A percentile compares a stretch with the other conserved stretches of the same genome.
These are phyloP conservation scores for Pigoraptor vietnamica DNA, from an alignment of 78 protist genomes.

Conservation along the genomic window DNA sequence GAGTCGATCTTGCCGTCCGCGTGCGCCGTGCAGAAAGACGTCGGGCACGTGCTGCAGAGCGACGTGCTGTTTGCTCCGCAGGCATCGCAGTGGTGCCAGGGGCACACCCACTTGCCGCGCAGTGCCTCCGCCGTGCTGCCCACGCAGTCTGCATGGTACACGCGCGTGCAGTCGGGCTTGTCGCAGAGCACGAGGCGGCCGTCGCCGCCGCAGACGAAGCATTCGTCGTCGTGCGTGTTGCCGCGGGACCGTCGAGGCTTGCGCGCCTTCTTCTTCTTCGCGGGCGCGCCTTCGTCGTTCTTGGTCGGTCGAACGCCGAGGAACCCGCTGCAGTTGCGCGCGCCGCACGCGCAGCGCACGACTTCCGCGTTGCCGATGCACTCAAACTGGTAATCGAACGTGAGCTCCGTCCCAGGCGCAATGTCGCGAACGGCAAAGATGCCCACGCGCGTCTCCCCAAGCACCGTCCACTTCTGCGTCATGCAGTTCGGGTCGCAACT, in stretches of 20 bases:
- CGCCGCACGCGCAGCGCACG: neutral
- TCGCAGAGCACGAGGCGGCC: neutral
- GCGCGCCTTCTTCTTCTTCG: neutral
- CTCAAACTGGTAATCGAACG: conserved; percentile 72
- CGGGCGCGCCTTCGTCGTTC: neutral
- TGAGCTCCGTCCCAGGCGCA: conserved; percentile 76
- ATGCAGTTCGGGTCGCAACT: conserved; percentile 61
- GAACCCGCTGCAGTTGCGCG: neutral
- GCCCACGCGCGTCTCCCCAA: conserved; percentile 58
- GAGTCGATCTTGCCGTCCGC: too few species aligned
- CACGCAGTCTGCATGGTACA: neutral
- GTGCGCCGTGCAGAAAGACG: neutral
- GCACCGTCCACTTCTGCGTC: conserved; percentile 64
- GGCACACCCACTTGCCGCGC: neutral
- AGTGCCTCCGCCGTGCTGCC: neutral
- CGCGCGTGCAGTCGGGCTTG: neutral
- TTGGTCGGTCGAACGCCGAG: neutral
- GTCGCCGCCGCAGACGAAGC: neutral
- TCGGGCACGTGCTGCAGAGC: neutral
- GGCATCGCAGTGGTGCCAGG: neutral
- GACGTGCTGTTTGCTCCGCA: neutral
- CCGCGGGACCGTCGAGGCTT: neutral
- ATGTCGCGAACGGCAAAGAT: conserved; percentile 81
- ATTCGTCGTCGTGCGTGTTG: neutral
- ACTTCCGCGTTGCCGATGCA: neutral